A percentile compares a stretch with the other conserved stretches of the same genome.
Conservation (phyloP, 495 filamentous ascomycete species). For the Penicillium taxi region DNA sequence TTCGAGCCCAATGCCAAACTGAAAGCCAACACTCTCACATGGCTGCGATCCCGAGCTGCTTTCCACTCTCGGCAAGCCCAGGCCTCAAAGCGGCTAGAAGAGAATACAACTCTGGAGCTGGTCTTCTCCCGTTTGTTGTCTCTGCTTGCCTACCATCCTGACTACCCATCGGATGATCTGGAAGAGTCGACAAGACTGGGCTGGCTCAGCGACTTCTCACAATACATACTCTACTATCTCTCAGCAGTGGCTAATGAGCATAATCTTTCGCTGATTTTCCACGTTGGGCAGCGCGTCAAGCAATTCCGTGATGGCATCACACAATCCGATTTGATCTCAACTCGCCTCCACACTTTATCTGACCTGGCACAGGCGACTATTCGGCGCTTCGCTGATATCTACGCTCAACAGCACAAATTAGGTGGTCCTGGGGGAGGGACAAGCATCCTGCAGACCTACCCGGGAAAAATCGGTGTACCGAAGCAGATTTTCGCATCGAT, state of each 20-base stretch:
- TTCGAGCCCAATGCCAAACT: slow-evolving; percentile 70
- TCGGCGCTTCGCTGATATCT: slow-evolving; percentile 63
- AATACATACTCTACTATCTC: slow-evolving; percentile 86
- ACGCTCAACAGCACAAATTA: slow-evolving; percentile 42
- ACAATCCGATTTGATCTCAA: slow-evolving; percentile 43
- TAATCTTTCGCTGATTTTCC: slow-evolving; percentile 83
- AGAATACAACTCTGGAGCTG: slow-evolving; percentile 65
- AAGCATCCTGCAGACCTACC: slow-evolving; percentile 68
- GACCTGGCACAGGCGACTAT: slow-evolving; percentile 82
- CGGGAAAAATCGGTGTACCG: slow-evolving; percentile 73
- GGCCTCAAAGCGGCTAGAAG: slow-evolving; percentile 34
- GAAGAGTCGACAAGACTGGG: slow-evolving; percentile 49
- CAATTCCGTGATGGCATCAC: slow-evolving; percentile 73
- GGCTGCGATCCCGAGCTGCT: slow-evolving; percentile 71
- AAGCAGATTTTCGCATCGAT: slow-evolving; percentile 67
- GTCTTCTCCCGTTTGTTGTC: slow-evolving; percentile 80
- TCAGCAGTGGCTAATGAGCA: slow-evolving; percentile 72
- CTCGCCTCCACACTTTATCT: slow-evolving; percentile 69
- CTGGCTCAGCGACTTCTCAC: slow-evolving; percentile 70
- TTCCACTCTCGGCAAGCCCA: slow-evolving; percentile 35
- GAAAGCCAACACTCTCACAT: slow-evolving; percentile 68
- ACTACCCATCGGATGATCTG: slow-evolving; percentile 52
- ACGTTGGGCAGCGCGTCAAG: slow-evolving; percentile 89
- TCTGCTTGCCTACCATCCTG: slow-evolving; percentile 88
- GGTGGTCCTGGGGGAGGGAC: slow-evolving; percentile 57